Evolutionary conservation across 169 alveolate species (phyloP), one percentile per base, ranked within the genome.

Genomic region (Plasmodium adleri): DNA sequence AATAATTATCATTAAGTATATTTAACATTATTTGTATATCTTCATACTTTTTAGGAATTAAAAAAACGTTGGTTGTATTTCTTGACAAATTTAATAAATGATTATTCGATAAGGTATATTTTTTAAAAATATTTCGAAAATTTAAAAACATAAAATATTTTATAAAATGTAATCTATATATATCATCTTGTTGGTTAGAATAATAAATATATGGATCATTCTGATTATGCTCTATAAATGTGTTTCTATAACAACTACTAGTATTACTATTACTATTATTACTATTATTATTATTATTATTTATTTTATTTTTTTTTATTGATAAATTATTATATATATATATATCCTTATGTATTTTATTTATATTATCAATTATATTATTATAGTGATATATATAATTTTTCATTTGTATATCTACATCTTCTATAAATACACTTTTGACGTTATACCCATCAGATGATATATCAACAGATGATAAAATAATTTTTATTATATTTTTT

Each of bases 1-100:
- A 62, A 60, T 83, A 83, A 43, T 63, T 20, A 20, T 58, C 54
- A 60, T 50, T 68, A n/a, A 68, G 43, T 59, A 68, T 17, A 54
- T 83, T 83, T 56, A 83, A 68, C 22, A 83, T 52, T 15, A 83
- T 68, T 26, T 70, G 68, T 17, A 68, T 54, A 50, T 83, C 91
- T 83, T 83, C 91, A 68, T 83, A 83, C 39, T 52, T 83, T 72
- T 47, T 54, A n/a, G 85, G 91, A 32, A 83, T 83, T 83, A 83
- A 68, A 83, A 83, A 83, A 26, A 56, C 56, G 26, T 83, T 83
- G 13, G 15, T 68, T 15, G 85, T 28, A 54, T 83, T 83, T 68
- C 50, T 47, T n/a, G 71, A 52, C 24, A 83, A 83, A 58, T 83
- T 83, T 24, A 68, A 32, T 17, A 83, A 15, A 24, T 83, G 68